These are phyloP conservation scores for Pseudevernia furfuracea DNA, from an alignment of 495 filamentous ascomycete species.

Conservation along the genomic window DNA sequence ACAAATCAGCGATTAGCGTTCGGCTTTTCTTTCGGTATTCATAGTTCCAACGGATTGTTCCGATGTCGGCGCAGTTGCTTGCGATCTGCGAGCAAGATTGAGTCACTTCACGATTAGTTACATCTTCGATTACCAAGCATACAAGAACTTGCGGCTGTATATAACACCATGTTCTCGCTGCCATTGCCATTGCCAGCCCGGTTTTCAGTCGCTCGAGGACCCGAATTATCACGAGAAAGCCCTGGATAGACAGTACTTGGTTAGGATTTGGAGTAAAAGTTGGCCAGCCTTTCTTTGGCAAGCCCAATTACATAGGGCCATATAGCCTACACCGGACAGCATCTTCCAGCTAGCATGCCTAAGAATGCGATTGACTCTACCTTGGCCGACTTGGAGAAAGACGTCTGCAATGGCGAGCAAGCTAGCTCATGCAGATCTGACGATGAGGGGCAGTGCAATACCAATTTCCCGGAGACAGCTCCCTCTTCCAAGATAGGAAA, in stretches of 20 bases:
- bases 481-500: neutral
- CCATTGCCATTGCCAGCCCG: neutral
- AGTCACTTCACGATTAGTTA: neutral
- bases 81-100: neutral
- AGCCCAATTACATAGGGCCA: neutral
- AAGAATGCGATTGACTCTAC: neutral
- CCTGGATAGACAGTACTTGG: neutral
- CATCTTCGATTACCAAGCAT: neutral
- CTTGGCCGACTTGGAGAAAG: neutral
- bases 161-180: neutral
- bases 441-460: neutral
- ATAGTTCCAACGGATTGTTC: too few relatives aligned
- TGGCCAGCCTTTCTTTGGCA: neutral
- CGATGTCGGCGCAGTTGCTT: neutral
- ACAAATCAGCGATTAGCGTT: too few relatives aligned
- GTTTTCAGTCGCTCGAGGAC: neutral
- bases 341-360: neutral
- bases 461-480: neutral
- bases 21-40: too few relatives aligned
- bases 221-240: neutral
- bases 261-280: neutral
- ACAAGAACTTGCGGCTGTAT: neutral
- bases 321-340: neutral
- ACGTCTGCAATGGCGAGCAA: neutral
- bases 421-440: neutral